Percentiles rank a stretch among this genome's conserved stretches.
Evolutionary conservation across 2,329 filamentous ascomycete genomes (phyloP).

Genomic region (Colletotrichum sp.): DNA sequence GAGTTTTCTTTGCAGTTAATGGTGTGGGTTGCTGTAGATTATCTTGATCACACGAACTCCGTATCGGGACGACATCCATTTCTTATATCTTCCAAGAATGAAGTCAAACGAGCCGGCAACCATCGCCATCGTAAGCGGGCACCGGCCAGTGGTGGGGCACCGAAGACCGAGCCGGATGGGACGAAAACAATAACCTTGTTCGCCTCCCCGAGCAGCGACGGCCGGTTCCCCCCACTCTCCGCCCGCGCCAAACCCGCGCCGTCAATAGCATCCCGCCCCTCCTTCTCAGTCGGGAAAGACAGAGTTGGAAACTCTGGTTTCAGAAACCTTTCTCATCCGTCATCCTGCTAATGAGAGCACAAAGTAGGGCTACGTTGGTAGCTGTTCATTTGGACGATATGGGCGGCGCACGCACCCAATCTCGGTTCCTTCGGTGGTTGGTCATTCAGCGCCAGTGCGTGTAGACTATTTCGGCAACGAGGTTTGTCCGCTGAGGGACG

Average conservation of each 20-base stretch:
- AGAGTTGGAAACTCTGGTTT: background rate
- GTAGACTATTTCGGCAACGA: background rate
- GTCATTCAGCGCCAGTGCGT: background rate
- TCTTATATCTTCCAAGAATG: background rate
- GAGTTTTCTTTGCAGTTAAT: rapidly evolving
- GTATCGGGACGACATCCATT: background rate
- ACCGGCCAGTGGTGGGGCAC: background rate
- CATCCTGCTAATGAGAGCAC: background rate
- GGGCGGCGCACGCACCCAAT: background rate
- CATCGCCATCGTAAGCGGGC: background rate
- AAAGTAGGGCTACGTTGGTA: background rate
- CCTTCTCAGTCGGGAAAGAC: background rate
- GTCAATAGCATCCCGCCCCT: background rate
- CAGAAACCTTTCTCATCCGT: background rate
- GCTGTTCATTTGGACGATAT: background rate
- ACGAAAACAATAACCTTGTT: background rate
- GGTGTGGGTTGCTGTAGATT: background rate
- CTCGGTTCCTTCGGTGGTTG: background rate
- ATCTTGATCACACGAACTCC: rapidly evolving
- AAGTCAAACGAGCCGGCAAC: background rate
- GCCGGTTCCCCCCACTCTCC: background rate
- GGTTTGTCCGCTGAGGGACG: background rate
- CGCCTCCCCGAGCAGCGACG: background rate
- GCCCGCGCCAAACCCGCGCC: background rate
- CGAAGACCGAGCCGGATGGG: background rate